A percentile compares a stretch with the other conserved stretches of the same genome.
Evolutionary conservation across 2,329 filamentous ascomycete genomes (phyloP).

Genomic region (Alternaria sp.): DNA sequence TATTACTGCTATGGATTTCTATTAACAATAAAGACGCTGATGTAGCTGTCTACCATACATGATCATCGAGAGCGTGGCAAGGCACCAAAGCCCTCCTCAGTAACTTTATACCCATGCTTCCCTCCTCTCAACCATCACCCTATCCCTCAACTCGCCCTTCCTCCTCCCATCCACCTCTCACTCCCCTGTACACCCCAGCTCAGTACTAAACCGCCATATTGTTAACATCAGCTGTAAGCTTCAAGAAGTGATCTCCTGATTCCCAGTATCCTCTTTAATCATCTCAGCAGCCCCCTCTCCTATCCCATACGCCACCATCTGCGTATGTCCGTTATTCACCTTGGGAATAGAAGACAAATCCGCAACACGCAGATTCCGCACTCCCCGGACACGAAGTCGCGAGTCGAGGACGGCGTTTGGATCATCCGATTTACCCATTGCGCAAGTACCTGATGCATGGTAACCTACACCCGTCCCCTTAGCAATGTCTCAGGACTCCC

Average conservation of each 20-base stretch:
- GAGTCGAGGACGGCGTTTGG: slow-evolving; percentile 50
- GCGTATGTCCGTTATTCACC: slow-evolving; percentile 47
- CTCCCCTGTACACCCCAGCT: too few relatives aligned
- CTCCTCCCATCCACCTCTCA: too few relatives aligned
- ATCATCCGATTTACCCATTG: slow-evolving; percentile 58
- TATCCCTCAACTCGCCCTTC: too few relatives aligned
- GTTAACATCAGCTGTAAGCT: slow-evolving; percentile 13
- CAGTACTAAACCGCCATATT: not conserved
- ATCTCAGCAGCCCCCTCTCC: slow-evolving; percentile 46
- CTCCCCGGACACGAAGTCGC: slow-evolving; percentile 40
- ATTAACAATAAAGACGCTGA: not conserved
- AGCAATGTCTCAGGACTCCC: not conserved
- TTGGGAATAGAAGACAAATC: slow-evolving; percentile 38
- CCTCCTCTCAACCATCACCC: too few relatives aligned
- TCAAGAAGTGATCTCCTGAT: slow-evolving; percentile 16
- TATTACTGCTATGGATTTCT: not conserved
- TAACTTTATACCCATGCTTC: too few relatives aligned
- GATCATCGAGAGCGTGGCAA: not conserved
- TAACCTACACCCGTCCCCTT: slow-evolving; percentile 43
- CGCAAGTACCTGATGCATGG: slow-evolving; percentile 66
- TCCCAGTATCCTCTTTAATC: slow-evolving; percentile 39
- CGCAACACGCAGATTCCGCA: slow-evolving; percentile 39
- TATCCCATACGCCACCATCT: slow-evolving; percentile 50
- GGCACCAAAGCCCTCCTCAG: too few relatives aligned
- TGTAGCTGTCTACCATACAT: not conserved